A percentile compares a stretch with the other conserved stretches of the same genome.
These are phyloP conservation scores for Hygrophila difformis DNA, from an alignment of 257 asterid genomes.

Conservation along the genomic window DNA sequence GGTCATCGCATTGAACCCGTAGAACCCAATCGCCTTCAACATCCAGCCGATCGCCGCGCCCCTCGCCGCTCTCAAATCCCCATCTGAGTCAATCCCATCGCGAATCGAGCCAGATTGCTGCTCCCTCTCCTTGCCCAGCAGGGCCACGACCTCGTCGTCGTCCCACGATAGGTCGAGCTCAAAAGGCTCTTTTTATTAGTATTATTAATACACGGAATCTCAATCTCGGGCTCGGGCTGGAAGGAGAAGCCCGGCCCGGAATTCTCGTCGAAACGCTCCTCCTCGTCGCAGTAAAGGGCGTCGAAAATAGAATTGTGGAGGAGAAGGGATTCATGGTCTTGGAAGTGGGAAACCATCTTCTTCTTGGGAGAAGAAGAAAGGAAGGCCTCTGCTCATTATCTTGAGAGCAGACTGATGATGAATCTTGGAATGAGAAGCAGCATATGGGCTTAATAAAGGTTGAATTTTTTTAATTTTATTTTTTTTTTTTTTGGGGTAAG, in stretches of 20 bases:
- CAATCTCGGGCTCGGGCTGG: slow-evolving; percentile 21
- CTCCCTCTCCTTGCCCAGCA: slow-evolving; percentile 48
- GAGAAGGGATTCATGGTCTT: slow-evolving; percentile 31
- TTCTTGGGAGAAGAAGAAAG: slow-evolving; percentile 48
- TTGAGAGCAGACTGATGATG: slow-evolving; percentile 24
- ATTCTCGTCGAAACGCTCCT: slow-evolving; percentile 59
- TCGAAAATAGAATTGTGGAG: slow-evolving; percentile 54
- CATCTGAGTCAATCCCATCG: slow-evolving; percentile 21
- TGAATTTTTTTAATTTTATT: slow-evolving; percentile 14
- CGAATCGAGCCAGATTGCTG: slow-evolving; percentile 20
- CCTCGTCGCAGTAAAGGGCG: slow-evolving; percentile 74
- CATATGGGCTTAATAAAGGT: no score
- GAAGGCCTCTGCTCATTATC: slow-evolving; percentile 61
- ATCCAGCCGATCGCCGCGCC: slow-evolving; percentile 68
- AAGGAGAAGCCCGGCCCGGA: slow-evolving; percentile 24
- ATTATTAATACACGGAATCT: slow-evolving; percentile 11
- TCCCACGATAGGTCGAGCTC: slow-evolving; percentile 79
- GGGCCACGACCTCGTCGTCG: slow-evolving; percentile 52
- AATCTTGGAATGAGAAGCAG: slow-evolving; percentile 49
- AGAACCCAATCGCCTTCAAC: slow-evolving; percentile 46
- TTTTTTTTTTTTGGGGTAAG: slow-evolving; percentile 11
- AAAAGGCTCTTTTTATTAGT: slow-evolving; percentile 25
- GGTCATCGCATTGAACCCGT: slow-evolving; percentile 45
- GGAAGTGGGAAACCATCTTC: slow-evolving; percentile 53
- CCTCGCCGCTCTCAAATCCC: slow-evolving; percentile 34